A percentile compares a stretch with the other conserved stretches of the same genome.
phyloP scores from a whole-genome alignment of 2,329 filamentous ascomycete species.

The Dendrostoma leiphaemia region DNA sequence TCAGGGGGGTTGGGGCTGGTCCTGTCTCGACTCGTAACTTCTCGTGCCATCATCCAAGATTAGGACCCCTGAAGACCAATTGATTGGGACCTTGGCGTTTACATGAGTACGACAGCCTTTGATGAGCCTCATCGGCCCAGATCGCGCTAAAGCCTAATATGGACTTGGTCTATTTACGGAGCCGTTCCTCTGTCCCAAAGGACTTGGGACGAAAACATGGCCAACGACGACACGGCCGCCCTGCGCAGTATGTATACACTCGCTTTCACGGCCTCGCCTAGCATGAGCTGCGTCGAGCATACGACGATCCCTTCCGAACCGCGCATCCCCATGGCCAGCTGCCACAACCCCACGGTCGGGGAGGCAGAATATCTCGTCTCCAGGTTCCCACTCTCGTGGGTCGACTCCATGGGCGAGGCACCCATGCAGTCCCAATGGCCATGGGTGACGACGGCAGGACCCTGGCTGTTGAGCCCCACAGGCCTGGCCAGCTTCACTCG shows the following conservation, averaged over 20 bases:
- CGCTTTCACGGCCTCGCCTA: too few relatives aligned
- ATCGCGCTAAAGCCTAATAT: neutral
- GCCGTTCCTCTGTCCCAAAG: too few relatives aligned
- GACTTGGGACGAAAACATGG: neutral
- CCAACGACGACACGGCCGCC: too few relatives aligned
- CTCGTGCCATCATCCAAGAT: neutral
- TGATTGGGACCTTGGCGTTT: neutral
- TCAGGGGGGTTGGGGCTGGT: conserved; percentile 1
- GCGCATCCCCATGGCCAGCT: neutral
- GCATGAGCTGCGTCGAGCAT: too few relatives aligned
- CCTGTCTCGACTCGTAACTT: neutral
- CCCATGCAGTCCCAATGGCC: conserved; percentile 11
- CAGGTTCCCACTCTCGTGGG: conserved; percentile 12
- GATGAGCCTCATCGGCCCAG: neutral
- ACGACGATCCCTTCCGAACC: too few relatives aligned
- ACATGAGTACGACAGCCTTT: neutral
- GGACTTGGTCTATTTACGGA: neutral
- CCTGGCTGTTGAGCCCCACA: conserved; percentile 3
- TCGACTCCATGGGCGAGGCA: conserved; percentile 2
- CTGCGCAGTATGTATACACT: too few relatives aligned
- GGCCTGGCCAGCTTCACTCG: conserved; percentile 9
- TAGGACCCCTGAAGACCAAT: neutral
- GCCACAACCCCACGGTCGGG: neutral
- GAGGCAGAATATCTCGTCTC: neutral
- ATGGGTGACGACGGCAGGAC: conserved; percentile 7